Base-by-base conservation (phyloP, 345 rosid genomes). In the Geranium rotundifolium region DNA sequence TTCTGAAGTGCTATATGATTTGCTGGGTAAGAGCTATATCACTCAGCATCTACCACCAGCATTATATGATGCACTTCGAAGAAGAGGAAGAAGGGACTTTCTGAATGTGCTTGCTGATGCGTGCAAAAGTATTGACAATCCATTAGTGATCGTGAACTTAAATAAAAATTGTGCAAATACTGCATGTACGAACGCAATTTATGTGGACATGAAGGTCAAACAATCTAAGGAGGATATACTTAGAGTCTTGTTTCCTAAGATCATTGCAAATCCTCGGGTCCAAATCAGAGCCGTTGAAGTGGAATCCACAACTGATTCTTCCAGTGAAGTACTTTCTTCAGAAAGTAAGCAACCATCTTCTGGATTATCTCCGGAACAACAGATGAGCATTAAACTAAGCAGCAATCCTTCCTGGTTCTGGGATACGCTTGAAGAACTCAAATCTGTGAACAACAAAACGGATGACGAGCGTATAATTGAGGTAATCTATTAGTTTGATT, bases 201-300 rank as follows among this genome's bases (percentile, higher is more conserved):
- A 63, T 64, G 58, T 81, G n/a, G 75, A 81, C 67, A 67, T 78
- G 76, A 75, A 54, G 54, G 46, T 6, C 19, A 29, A 54, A 16
- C 61, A 63, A 61, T 27, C 62, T 57, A 73, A 66, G 29, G 76
- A 69, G 58, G 80, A 73, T 1, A 50, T 73, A 10, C 18, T 81
- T 34, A 10, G 29, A 60, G 19, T 16, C 5, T 3, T 75, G 41
- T 75, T 77, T 60, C 73, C 80, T 14, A 41, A 56, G 52, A 65
- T 29, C 16, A 52, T 20, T 19, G 39, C 67, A 77, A 75, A 71
- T 75, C 50, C 50, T 41, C 50, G 10, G 50, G 14, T 5, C 50
- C 50, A 41, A 41, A 13, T 41, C 12, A 9, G 50, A 41, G 50
- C 50, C 14, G 41, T 34, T 34, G 41, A 34, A 34, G 41, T 34